These are phyloP conservation scores for Candida sp. DNA, from an alignment of 1,139 yeast species.

Conservation along the genomic window DNA sequence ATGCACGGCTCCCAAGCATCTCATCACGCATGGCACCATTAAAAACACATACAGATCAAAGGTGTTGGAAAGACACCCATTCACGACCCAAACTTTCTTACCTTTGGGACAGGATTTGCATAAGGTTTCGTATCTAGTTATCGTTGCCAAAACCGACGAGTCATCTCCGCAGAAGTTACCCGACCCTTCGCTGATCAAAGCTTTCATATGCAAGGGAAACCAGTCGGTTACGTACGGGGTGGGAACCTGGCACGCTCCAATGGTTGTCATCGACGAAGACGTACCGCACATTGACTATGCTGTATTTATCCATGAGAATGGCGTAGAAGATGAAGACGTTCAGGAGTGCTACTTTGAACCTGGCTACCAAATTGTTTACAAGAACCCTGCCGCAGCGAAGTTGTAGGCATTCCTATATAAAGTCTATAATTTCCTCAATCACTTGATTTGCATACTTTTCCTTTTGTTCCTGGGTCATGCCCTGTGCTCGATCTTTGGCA, in stretches of 20 bases:
- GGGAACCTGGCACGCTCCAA: constrained; percentile 84
- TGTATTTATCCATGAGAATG: constrained; percentile 84
- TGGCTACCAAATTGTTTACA: constrained; percentile 48
- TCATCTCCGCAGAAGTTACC: constrained; percentile 53
- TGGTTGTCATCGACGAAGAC: constrained; percentile 71
- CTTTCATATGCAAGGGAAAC: constrained; percentile 79
- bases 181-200: constrained; percentile 59
- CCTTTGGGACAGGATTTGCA: constrained; percentile 76
- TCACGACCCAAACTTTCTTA: constrained; percentile 85
- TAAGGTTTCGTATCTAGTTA: constrained; percentile 69
- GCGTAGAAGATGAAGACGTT: constrained; percentile 79
- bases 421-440: constrained; percentile 42
- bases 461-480: constrained; percentile 27
- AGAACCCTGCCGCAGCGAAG: constrained; percentile 10
- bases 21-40: constrained; percentile 35
- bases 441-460: constrained; percentile 35
- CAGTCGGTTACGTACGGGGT: constrained; percentile 91
- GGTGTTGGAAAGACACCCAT: constrained; percentile 91
- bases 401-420: constrained; percentile 25
- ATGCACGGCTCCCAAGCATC: constrained; percentile 74
- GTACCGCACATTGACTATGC: constrained; percentile 73
- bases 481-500: constrained; percentile 32
- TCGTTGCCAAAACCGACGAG: constrained; percentile 67
- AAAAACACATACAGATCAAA: constrained; percentile 53
- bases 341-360: constrained; percentile 79